Evolutionary conservation across 2,329 filamentous ascomycete genomes (phyloP).

Genomic region (Trichoderma hamatum): DNA sequence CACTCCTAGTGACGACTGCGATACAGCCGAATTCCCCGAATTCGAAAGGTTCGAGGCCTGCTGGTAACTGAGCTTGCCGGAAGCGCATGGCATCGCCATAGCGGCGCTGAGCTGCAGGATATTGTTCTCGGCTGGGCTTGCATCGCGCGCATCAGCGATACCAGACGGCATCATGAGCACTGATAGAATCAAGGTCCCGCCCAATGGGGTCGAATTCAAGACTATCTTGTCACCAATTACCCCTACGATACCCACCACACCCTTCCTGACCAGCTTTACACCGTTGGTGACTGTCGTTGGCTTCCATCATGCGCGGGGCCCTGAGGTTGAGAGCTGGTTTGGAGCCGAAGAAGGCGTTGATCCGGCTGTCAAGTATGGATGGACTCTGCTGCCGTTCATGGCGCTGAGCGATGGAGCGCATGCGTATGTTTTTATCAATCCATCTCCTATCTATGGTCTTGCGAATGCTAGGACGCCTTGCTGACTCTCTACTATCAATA

Average conservation of each 20-base stretch:
- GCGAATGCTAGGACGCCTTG: background rate
- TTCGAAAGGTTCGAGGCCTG: background rate
- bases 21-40: constrained; percentile 2
- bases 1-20: background rate
- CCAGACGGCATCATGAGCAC: constrained; percentile 36
- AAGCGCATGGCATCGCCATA: constrained; percentile 34
- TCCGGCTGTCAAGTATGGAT: constrained; percentile 82
- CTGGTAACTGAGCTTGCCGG: constrained; percentile 12
- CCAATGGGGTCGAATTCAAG: constrained; percentile 35
- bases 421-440: constrained; percentile 61
- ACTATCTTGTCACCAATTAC: constrained; percentile 40
- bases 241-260: constrained; percentile 38
- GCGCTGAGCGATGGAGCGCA: constrained; percentile 94
- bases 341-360: constrained; percentile 74
- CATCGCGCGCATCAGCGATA: background rate
- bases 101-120: constrained; percentile 28
- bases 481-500: constrained; percentile 41
- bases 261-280: constrained; percentile 50
- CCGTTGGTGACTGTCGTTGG: constrained; percentile 80
- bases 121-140: constrained; percentile 19
- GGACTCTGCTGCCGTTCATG: constrained; percentile 93
- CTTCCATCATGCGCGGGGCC: constrained; percentile 84
- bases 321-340: constrained; percentile 93
- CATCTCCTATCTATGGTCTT: background rate
- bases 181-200: constrained; percentile 33